Base-by-base conservation (phyloP, 2,329 filamentous ascomycete species). In the Monilinia laxa region DNA sequence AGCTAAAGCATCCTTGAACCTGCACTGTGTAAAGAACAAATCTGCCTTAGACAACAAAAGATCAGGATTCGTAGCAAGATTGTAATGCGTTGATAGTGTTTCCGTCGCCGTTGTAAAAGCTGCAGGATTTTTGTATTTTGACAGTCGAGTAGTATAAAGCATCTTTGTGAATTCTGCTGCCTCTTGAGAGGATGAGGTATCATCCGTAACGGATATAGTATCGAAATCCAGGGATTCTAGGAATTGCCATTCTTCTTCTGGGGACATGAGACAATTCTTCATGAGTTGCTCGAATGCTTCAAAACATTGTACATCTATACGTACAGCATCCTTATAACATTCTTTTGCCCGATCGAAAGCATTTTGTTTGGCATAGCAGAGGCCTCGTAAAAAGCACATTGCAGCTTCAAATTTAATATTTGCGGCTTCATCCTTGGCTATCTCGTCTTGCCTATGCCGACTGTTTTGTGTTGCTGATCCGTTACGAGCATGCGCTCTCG, bases 281-380 rank as follows among this genome's bases (percentile, higher is more conserved):
- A 98, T 97, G 65, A 99, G 85, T 80, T 98, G 93, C 74, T 97
- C 93, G 76, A 99, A 98, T 0, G 95, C 95, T 79, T 99, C 95
- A 76, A 97, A 98, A 79, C 95, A 99, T 78, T 97, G 93, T 4
- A 98, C 93, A 76, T 99, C 95, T 75, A 99, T 97, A 69, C 91
- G 88, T 56, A 98, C 93, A 2, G 95, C 95, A 74, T 96, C 92
- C 80, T 97, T 98, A 83, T 98, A 99, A 80, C 95, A 98, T 74
- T 98, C 93, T 78, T 97, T 97, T 63, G 95, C 95, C 45, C 93
- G 89, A 77, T 99, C 95, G 74, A 98, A 98, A 35, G 94, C 91
- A 78, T 98, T 99, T 77, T 97, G 92, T 79, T 97, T 97, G 9
- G 95, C 93, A 77, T 93, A 97, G 82, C 96, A 98, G 60, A 97